Evolutionary conservation across 2,329 filamentous ascomycete genomes (phyloP).

Genomic region (Elsinoe australis): DNA sequence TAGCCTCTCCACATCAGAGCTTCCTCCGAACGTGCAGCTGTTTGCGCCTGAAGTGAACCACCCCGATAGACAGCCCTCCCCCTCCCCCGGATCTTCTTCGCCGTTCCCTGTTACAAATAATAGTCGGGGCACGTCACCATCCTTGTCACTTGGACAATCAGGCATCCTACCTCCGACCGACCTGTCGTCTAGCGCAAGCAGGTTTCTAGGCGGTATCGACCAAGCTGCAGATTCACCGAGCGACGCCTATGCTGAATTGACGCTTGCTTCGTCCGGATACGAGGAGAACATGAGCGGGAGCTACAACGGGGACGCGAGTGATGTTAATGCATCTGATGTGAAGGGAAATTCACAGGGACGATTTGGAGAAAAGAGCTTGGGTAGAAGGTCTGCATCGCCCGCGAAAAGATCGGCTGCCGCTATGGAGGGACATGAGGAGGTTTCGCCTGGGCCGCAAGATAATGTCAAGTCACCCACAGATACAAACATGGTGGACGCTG

Average conservation of each 20-base stretch:
- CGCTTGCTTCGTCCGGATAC: conserved; percentile 38
- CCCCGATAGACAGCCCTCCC: conserved; percentile 20
- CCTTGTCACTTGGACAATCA: conserved; percentile 32
- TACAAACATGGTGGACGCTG: neutral
- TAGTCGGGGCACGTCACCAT: conserved; percentile 22
- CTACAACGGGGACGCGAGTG: conserved; percentile 22
- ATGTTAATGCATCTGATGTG: neutral
- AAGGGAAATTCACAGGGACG: conserved; percentile 8
- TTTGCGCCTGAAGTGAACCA: conserved; percentile 21
- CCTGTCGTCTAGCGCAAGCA: conserved; percentile 33
- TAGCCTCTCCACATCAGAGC: conserved; percentile 7
- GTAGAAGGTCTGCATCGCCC: conserved; percentile 42
- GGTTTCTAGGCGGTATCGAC: conserved; percentile 14
- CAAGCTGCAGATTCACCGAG: conserved; percentile 35
- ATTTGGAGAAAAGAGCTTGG: neutral
- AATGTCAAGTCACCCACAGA: neutral
- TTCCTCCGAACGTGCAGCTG: conserved; percentile 11
- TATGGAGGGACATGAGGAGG: conserved; percentile 41
- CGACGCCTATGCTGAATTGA: conserved; percentile 47
- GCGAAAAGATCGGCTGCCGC: conserved; percentile 49
- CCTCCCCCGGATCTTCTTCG: conserved; percentile 23
- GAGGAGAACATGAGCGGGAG: conserved; percentile 38
- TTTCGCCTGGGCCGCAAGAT: neutral
- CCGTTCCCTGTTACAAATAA: conserved; percentile 21
- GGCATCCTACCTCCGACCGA: conserved; percentile 46